Evolutionary conservation across 352 stramenopile species (phyloP), one percentile per base, ranked within the genome.

Genomic region (Pythium oligandrum): DNA sequence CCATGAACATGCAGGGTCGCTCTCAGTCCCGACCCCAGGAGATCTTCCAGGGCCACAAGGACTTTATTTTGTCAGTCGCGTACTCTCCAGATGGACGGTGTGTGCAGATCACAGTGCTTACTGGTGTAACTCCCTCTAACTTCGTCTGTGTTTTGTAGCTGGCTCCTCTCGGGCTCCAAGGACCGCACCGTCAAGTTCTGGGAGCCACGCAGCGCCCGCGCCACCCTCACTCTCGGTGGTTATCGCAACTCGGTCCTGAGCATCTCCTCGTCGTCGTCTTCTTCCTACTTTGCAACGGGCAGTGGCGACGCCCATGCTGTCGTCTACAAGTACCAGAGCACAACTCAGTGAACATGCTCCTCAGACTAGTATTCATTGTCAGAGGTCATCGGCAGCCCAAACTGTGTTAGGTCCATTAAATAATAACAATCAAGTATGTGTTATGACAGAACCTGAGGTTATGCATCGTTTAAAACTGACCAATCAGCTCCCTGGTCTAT

Each of bases 181-280:
- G 81, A 92, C 44, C 81, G 83, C 30, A 92, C 81, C 12, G 83
- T 92, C 33, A 81, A 91, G 46, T 94, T 92, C 55, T 94, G 83
- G 83, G 83, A 94, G 56, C 81, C 82, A 37, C 81, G 83, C 39
- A 88, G 75, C 57, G 86, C 81, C 36, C 83, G 79, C 50, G 90
- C 83, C 31, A 79, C 91, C 54, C 55, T 94, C 50, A 94, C 81
- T 38, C 46, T 94, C 42, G 90, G 78, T 17, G 83, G 83, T 40
- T 92, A 89, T 64, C 73, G 81, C 53, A 94, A 92, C 74, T 94
- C 83, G 48, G 81, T 92, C 51, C 92, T 92, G 66, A 94, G 82
- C 64, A 81, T 94, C 36, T 77, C 80, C 34, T 90, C 83, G 40
- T 94, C 83, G n/a, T 81, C 81, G 36, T 66, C 75, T 44, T 90